phyloP scores from a whole-genome alignment of 2,329 filamentous ascomycete species.

The Colletotrichum sp. region DNA sequence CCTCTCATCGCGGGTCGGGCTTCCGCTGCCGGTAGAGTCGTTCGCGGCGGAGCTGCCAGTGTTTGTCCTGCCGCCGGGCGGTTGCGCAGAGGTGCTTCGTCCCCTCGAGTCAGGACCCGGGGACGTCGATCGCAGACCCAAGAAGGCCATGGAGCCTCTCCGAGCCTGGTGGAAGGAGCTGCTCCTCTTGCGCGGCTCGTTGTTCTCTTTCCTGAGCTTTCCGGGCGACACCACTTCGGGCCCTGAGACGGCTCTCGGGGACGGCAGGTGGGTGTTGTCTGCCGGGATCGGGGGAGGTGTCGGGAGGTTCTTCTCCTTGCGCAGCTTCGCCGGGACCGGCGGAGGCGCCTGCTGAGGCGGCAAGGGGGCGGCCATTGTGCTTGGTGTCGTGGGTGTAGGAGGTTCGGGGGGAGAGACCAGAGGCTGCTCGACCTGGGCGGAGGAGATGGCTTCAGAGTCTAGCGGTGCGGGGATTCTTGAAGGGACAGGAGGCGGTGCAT shows the following conservation, averaged over 20 bases:
- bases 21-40: conserved; percentile 45
- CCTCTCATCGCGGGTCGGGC: conserved; percentile 41
- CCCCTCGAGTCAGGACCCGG: conserved; percentile 43
- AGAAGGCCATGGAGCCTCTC: conserved; percentile 23
- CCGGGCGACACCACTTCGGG: neutral
- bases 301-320: conserved; percentile 14
- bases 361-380: conserved; percentile 9
- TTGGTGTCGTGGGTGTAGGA: neutral
- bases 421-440: neutral
- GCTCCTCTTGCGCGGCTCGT: conserved; percentile 34
- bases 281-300: neutral
- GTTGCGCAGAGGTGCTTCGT: conserved; percentile 55
- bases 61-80: conserved; percentile 28
- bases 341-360: conserved; percentile 14
- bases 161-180: conserved; percentile 33
- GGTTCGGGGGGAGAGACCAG: neutral
- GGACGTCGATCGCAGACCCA: conserved; percentile 32
- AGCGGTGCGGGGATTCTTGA: conserved; percentile 2
- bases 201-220: conserved; percentile 38
- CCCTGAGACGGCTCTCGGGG: conserved; percentile 2
- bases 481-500: conserved; percentile 17
- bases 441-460: neutral
- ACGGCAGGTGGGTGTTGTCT: neutral
- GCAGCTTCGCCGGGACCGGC: conserved; percentile 12
- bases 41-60: conserved; percentile 29